Evolutionary conservation across 495 filamentous ascomycete genomes (phyloP), one percentile per base, ranked within the genome.

Genomic region (Daldinia loculata): DNA sequence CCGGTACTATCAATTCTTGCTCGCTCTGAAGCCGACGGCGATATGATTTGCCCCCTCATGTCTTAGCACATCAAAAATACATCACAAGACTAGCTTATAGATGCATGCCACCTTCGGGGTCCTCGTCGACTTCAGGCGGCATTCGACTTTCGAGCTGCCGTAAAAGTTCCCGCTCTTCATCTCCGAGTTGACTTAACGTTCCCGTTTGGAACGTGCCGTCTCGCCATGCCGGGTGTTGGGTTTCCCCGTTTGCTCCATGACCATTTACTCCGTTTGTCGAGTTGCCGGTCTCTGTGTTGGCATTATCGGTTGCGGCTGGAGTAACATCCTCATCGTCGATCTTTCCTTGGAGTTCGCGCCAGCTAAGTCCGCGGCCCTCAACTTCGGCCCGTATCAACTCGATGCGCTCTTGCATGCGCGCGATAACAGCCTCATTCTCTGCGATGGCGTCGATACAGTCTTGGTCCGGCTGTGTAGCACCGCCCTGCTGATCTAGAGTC

Each of bases 361-460:
- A 96, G 69, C 75, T 82, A 77, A 89, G 80, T 2, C 93, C 93
- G 22, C 94, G 84, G 30, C 79, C 71, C 82, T 97, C 93, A 3
- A 95, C 88, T 83, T 97, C 94, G 61, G 64, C 77, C 76, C 86
- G 89, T 63, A 97, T 77, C 50, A 95, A 75, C 50, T 66, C 77
- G 70, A 97, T 86, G 72, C 94, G 83, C 81, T 89, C 88, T 56
- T 87, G 82, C 90, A 95, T 95, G 56, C 92, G 84, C 41, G 64
- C 78, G 38, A 95, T 89, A 51, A 97, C 93, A 5, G 80, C 79
- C 69, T 91, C 84, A 78, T 97, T 97, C 81, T 97, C 94, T 43
- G 39, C 73, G 79, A 90, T 90, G 34, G 92, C 84, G 76, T 94
- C 89, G 58, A 81, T 75, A 79, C 91, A 93, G 72, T 90, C 89